A percentile compares a stretch with the other conserved stretches of the same genome.
These are phyloP conservation scores for Leccinellum rugosiceps DNA, from an alignment of 768 basidiomycete genomes.

Conservation along the genomic window DNA sequence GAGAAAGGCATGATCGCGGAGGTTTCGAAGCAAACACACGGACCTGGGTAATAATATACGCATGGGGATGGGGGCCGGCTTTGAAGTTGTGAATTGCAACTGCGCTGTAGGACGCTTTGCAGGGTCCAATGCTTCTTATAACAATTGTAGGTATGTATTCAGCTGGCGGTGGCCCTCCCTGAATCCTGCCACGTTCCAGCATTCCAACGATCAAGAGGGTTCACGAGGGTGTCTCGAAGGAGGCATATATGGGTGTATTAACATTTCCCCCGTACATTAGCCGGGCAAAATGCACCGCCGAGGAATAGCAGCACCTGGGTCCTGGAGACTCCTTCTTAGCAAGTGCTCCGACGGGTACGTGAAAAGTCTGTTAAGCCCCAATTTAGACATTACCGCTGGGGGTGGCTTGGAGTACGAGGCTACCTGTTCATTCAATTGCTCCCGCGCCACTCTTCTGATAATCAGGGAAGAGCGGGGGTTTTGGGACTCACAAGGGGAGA, in stretches of 20 bases:
- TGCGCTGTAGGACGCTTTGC: background rate
- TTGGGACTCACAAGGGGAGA: background rate
- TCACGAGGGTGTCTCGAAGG: background rate
- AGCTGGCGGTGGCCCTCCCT: background rate
- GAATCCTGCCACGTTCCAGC: background rate
- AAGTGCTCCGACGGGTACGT: background rate
- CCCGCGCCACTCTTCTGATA: background rate
- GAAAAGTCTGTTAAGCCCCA: conserved; percentile 8
- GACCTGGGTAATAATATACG: no score
- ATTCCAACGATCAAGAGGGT: background rate
- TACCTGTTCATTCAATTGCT: background rate
- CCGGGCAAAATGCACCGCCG: background rate
- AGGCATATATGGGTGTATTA: background rate
- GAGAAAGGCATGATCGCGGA: background rate
- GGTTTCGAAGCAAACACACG: background rate
- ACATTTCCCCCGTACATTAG: background rate
- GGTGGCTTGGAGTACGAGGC: background rate
- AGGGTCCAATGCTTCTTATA: background rate
- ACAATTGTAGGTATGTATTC: background rate
- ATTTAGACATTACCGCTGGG: conserved; percentile 7
- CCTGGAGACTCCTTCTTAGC: background rate
- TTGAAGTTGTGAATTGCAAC: background rate
- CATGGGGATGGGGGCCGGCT: background rate
- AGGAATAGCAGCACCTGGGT: background rate
- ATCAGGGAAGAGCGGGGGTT: background rate